Base-by-base conservation (phyloP, 495 filamentous ascomycete species). In the Penicillium coffeae region DNA sequence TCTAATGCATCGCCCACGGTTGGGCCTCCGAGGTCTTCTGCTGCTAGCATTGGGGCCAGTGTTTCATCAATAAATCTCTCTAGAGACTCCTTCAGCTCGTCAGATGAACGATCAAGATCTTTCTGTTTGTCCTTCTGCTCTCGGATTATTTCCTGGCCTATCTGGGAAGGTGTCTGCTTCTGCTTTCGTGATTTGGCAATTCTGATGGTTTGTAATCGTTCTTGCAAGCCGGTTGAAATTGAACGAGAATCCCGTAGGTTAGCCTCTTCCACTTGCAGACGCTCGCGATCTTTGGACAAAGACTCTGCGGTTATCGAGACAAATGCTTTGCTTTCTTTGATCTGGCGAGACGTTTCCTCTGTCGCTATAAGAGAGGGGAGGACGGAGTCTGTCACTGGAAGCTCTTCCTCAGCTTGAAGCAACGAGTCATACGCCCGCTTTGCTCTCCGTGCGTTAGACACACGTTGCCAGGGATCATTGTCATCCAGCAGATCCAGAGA, bases 21-120 rank as follows among this genome's bases (percentile, higher is more conserved):
- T 0, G 90, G 90, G 0, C 90, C 90, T 4, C 90, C 90, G 8
- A 89, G 74, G 56, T 89, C 87, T 69, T 96, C 90, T 0, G 87
- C 88, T 12, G 89, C 89, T 22, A 96, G 71, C 88, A 92, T 90
- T 0, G 77, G 67, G 5, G 86, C 87, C 2, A 96, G 77, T 35
- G 85, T 77, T 13, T 83, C 71, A 47, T 86, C 78, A 14, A 91
- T 80, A 47, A 95, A 95, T n/a, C 68, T 74, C 54, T 86, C 76
- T 15, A 94, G 73, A 2, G 79, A 77, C 21, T 73, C 71, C 12
- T 85, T 74, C 19, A 93, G 68, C 8, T 64, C 71, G 2, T 66
- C 68, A 0, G 81, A 84, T 39, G 82, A 74, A 22, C 62, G 69
- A 21, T 82, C 62, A 49, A 85, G 80, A 13, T 70, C 53, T 42